Base-by-base conservation (phyloP, 1,284 basidiomycete species). In the Acaromyces ingoldii region DNA sequence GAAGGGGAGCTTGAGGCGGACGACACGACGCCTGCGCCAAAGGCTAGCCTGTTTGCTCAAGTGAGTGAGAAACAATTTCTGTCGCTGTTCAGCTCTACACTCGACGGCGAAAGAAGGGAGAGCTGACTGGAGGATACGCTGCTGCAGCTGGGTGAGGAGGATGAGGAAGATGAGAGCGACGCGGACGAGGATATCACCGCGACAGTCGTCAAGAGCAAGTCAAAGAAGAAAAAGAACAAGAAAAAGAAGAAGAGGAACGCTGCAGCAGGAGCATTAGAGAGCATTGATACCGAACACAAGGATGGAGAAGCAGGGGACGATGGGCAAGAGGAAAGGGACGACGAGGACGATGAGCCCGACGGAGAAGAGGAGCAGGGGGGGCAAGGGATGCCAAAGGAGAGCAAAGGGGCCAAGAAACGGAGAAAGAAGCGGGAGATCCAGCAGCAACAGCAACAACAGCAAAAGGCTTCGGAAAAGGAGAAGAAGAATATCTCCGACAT, bases 221-320 rank as follows among this genome's bases (percentile, higher is more conserved):
- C 61, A 19, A 57, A 62, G 53, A 70, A 59, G 50, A 70, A 70
- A 49, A 68, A 64, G 42, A 73, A 72, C 39, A 68, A 62, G 3
- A 70, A 65, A 43, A 74, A 72, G 41, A 69, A 64, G 28, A 70
- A 65, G 22, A 67, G 41, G 36, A 49, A 38, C 31, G 19, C 40
- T 43, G 33, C n/a, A 51, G 5, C 48, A 62, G 10, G 55, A 65
- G 6, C 55, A 64, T 2, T 50, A 67, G 1, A 50, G 37, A 4
- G 53, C 55, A 7, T 47, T 34, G 33, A 34, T 34, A 34, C 13
- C 13, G 33, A 11, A 34, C 33, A 55, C 6, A 58, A 65, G 10
- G 49, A 60, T 7, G 53, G 55, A 17, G 10, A 55, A 41, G 43
- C 54, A 29, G 30, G 59, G 51, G 49, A 60, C 15, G 58, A 34